Base-by-base conservation (phyloP, 148 eudicot genomes). In the Chenopodium quinoa region DNA sequence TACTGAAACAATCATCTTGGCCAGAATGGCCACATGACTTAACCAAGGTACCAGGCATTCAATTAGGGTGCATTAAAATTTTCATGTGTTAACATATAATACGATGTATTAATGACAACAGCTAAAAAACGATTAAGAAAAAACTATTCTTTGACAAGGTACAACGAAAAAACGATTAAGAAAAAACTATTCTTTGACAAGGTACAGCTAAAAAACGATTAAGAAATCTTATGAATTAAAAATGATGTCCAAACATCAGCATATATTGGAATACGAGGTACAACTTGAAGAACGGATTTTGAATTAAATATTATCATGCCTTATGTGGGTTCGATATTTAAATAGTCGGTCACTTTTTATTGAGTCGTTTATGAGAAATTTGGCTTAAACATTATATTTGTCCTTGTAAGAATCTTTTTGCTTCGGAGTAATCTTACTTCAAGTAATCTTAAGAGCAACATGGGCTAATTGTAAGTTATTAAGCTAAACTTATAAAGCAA, bases 11-110 rank as follows among this genome's bases (percentile, higher is more conserved):
- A 44, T 12, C 0, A 75, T 32, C 65, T 54, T 14, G 25, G 32
- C 76, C 60, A 29, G 78, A 54, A 75, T 75, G 66, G 64, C 64
- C 65, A 75, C 29, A 47, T 72, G 75, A 46, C 29, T 16, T 5
- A 46, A 52, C 8, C 44, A 40, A 40, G 44, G 44, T 40, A 6
- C 66, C 2, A 46, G 27, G 75, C 22, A 56, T 56, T n/a, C 62
- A 56, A 56, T 17, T 40, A 14, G 62, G 62, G 22, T 56, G 62
- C 62, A 56, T 17, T 56, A 4, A 56, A 4, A 56, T 17, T 56
- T 56, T 56, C 34, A 50, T 50, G 54, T 13, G 14, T 50, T 50
- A 40, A 11, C 25, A 75, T 27, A 75, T 27, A 75, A 52, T 48
- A 56, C 44, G 44, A 40, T 40, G 44, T 40, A 40, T 40, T 40